Conservation (phyloP, 2,329 filamentous ascomycete genomes). For the Raffaelea arxii region DNA sequence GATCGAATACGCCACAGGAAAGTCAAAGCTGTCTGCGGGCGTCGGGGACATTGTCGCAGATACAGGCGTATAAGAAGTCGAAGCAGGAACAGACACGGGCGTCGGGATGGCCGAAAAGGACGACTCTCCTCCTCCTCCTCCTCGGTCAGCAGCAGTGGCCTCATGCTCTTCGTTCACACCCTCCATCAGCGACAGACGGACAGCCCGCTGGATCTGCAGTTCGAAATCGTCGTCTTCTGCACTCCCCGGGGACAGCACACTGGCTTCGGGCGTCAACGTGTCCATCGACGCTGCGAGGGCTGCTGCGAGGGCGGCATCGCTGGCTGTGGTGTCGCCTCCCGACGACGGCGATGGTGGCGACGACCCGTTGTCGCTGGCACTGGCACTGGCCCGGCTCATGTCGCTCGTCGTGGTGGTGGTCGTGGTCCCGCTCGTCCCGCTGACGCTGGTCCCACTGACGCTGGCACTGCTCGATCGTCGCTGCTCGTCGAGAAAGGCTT, state of each 20-base stretch:
- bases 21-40: slow-evolving; percentile 21
- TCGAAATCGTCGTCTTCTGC: slow-evolving; percentile 40
- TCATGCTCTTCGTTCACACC: slow-evolving; percentile 38
- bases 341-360: slow-evolving; percentile 1
- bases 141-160: background rate
- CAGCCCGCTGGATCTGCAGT: slow-evolving; percentile 51
- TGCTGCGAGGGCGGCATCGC: background rate
- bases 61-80: too few relatives aligned
- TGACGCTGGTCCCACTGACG: background rate
- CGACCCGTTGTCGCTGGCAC: background rate
- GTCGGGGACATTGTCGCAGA: background rate
- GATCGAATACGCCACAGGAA: slow-evolving; percentile 28
- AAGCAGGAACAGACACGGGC: slow-evolving; percentile 32
- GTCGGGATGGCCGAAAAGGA: slow-evolving; percentile 12
- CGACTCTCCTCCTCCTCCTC: background rate
- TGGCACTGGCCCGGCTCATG: background rate
- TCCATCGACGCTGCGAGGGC: too few relatives aligned
- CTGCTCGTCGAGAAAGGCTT: slow-evolving; percentile 49
- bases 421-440: slow-evolving; percentile 3
- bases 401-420: slow-evolving; percentile 1
- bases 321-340: background rate
- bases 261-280: background rate
- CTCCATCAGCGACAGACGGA: slow-evolving; percentile 51
- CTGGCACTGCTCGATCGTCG: slow-evolving; percentile 27
- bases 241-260: background rate